phyloP scores from a whole-genome alignment of 352 stramenopile genomes.

The Pilasporangium apinafurcum region DNA sequence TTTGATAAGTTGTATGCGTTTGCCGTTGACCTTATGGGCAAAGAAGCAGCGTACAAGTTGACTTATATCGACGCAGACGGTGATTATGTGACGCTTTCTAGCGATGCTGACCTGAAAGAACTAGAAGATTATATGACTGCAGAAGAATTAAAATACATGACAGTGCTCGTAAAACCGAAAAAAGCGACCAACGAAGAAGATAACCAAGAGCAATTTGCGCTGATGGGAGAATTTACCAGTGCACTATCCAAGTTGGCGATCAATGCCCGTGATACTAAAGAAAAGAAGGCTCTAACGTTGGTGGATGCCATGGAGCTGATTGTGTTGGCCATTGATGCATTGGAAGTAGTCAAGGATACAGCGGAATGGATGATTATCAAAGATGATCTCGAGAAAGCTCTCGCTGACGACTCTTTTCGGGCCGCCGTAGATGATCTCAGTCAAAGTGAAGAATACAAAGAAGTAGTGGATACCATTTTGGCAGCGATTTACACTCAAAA shows the following conservation, averaged over 20 bases:
- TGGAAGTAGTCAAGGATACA: constrained; percentile 35
- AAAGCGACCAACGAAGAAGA: too few species aligned
- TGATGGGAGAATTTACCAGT: too few species aligned
- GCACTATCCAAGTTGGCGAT: too few species aligned
- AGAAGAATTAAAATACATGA: constrained; percentile 2
- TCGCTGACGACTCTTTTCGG: constrained; percentile 27
- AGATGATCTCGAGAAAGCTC: constrained; percentile 27
- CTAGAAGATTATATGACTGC: constrained; percentile 16
- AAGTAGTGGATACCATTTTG: constrained; percentile 22
- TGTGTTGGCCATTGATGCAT: constrained; percentile 23
- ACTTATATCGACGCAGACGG: constrained; percentile 35
- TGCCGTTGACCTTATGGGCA: too few species aligned
- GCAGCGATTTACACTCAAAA: constrained; percentile 24
- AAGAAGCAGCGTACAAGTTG: too few species aligned
- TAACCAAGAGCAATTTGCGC: too few species aligned
- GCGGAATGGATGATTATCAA: constrained; percentile 32
- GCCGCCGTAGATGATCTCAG: constrained; percentile 21
- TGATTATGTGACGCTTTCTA: constrained; percentile 32
- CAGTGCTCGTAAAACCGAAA: constrained; percentile 2
- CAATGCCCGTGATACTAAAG: constrained; percentile 7
- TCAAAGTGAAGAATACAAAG: constrained; percentile 25
- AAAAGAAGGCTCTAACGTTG: constrained; percentile 30
- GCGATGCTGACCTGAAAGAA: constrained; percentile 23
- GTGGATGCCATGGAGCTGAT: constrained; percentile 32
- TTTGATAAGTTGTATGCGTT: too few species aligned